Evolutionary conservation across 495 filamentous ascomycete species (phyloP), one percentile per base, ranked within the genome.

Genomic region (Aspergillus indologenus): DNA sequence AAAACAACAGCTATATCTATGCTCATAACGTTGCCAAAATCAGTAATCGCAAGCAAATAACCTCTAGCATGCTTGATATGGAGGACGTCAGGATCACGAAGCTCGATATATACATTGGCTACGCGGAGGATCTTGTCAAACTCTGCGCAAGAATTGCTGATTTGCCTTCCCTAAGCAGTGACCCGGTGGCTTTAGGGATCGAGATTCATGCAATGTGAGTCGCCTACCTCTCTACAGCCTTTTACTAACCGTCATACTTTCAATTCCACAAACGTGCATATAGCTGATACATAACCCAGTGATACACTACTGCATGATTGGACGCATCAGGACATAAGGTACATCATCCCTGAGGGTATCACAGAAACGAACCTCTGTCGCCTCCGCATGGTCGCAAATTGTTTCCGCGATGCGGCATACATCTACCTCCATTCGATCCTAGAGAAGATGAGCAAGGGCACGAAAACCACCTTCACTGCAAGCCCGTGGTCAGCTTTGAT

Each of bases 91-190:
- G 59, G 2, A 51, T 67, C 49, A 71, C 67, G 9, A 74, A 69
- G 57, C 60, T 79, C 17, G 75, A 77, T 52, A 76, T 75, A 26
- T 79, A 79, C 55, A 68, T 77, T 29, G 76, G 76, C 5, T 79
- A 75, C 47, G 77, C 74, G 0, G 76, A 79, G 48, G 71, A 79
- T 19, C 65, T 79, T 6, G 65, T 79, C 18, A 72, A 73, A 56
- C 57, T 75, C 26, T 79, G 73, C 51, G 69, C 71, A 11, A 63
- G 64, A 18, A 76, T 76, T 20, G 67, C 74, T 23, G 70, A 77
- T 23, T 66, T 79, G 5, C 74, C 67, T 24, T 58, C 55, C 1
- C 24, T 76, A 18, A 34, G 49, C 56, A 57, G 61, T 22, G 69
- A 75, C 54, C 49, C 44, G 0, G 19, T 71, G 8, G 64, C 72